Conservation (phyloP, 2,329 filamentous ascomycete species). For the Hymenoscyphus infarciens region DNA sequence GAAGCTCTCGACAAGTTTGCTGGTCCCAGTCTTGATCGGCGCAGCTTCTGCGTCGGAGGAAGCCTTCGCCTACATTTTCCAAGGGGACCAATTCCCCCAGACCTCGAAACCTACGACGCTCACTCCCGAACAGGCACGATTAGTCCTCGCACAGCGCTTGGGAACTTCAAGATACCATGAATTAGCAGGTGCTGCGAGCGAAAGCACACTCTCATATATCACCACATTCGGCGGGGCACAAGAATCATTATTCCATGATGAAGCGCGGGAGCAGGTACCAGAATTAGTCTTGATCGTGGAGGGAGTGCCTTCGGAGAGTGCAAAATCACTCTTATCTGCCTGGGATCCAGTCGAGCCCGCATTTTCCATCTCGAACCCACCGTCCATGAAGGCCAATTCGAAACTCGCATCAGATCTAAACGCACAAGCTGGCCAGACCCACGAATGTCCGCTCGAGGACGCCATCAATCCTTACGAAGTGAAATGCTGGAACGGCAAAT, state of each 20-base stretch:
- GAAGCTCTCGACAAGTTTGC: slow-evolving; percentile 41
- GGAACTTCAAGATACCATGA: slow-evolving; percentile 44
- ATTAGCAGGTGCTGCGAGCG: slow-evolving; percentile 37
- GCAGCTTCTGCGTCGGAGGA: slow-evolving; percentile 35
- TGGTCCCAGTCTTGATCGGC: slow-evolving; percentile 38
- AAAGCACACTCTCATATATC: slow-evolving; percentile 50
- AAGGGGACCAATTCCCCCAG: slow-evolving; percentile 32
- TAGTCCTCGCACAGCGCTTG: slow-evolving; percentile 57
- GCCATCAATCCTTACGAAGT: slow-evolving; percentile 32
- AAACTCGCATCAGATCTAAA: slow-evolving; percentile 34
- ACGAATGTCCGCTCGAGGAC: slow-evolving; percentile 27
- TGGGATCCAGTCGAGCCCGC: slow-evolving; percentile 41
- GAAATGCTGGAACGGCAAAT: slow-evolving; percentile 37
- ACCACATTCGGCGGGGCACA: slow-evolving; percentile 56
- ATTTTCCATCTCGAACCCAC: slow-evolving; percentile 49
- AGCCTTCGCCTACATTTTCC: slow-evolving; percentile 52
- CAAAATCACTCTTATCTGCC: slow-evolving; percentile 41
- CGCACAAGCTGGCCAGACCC: slow-evolving; percentile 24
- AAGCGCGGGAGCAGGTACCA: slow-evolving; percentile 22
- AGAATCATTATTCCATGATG: slow-evolving; percentile 47
- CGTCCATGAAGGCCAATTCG: slow-evolving; percentile 34
- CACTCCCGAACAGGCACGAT: slow-evolving; percentile 44
- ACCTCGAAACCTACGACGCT: slow-evolving; percentile 48
- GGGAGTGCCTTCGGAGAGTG: slow-evolving; percentile 48
- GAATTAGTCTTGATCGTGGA: slow-evolving; percentile 61